A percentile compares a stretch with the other conserved stretches of the same genome.
Evolutionary conservation across 108 stramenopile species (phyloP).

Genomic region (Discostella stelligeroides): DNA sequence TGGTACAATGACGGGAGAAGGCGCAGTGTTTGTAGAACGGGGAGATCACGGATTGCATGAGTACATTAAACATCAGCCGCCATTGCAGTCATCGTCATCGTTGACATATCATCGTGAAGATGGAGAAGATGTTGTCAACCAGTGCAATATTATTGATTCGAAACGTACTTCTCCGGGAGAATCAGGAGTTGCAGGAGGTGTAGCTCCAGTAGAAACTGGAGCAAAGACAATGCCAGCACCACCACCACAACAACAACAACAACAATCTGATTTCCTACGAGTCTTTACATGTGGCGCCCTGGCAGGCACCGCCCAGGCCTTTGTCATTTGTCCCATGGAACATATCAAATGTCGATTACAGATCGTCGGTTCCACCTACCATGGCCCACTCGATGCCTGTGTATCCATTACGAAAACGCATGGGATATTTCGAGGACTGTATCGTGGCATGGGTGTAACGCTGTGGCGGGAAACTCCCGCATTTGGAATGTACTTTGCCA

Average conservation of each 20-base stretch:
- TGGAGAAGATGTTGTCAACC: too few relatives aligned
- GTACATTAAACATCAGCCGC: constrained; percentile 24
- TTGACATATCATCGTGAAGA: background rate
- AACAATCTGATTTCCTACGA: constrained; percentile 42
- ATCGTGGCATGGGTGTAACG: constrained; percentile 74
- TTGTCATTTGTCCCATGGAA: constrained; percentile 88
- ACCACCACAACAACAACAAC: too few relatives aligned
- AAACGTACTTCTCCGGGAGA: too few relatives aligned
- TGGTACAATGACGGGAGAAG: constrained; percentile 21
- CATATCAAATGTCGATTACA: constrained; percentile 94
- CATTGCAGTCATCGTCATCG: background rate
- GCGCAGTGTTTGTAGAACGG: constrained; percentile 35
- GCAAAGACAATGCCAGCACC: too few relatives aligned
- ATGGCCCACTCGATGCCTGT: constrained; percentile 59
- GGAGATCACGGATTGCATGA: constrained; percentile 41
- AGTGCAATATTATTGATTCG: too few relatives aligned
- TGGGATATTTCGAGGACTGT: constrained; percentile 65
- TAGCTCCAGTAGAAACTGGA: background rate
- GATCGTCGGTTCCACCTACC: constrained; percentile 50
- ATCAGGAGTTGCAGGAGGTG: background rate
- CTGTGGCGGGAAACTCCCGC: constrained; percentile 88
- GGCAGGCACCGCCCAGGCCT: constrained; percentile 85
- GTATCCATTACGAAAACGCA: constrained; percentile 54
- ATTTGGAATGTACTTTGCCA: constrained; percentile 89
- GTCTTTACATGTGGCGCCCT: constrained; percentile 82